Conservation (phyloP, 495 filamentous ascomycete species). For the Parathielavia hyrcaniae region DNA sequence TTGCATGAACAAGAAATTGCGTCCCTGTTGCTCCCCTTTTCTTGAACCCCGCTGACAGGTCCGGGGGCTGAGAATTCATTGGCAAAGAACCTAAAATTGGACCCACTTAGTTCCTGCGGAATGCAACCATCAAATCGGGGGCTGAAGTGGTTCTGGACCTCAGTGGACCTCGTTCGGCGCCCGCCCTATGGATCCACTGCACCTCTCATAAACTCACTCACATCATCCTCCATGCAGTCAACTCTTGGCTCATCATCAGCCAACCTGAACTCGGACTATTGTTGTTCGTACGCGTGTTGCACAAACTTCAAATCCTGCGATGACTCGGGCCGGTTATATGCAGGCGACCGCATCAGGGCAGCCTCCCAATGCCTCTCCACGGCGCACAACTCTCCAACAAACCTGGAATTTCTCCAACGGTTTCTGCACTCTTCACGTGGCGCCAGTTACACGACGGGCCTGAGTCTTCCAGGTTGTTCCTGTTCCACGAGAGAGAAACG, state of each 20-base stretch:
- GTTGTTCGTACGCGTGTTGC: too few relatives aligned
- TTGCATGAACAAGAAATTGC: background rate
- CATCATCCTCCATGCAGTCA: background rate
- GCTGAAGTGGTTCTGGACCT: background rate
- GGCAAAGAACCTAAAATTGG: background rate
- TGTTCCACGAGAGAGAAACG: too few relatives aligned
- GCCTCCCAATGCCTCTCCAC: too few relatives aligned
- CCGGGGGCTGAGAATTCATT: background rate
- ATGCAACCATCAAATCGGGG: slow-evolving; percentile 2
- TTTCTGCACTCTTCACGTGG: too few relatives aligned
- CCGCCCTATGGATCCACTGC: background rate
- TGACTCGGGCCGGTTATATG: too few relatives aligned
- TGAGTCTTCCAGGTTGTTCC: too few relatives aligned
- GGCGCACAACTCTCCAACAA: too few relatives aligned
- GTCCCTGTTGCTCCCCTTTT: background rate
- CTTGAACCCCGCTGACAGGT: background rate
- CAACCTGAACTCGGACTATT: background rate
- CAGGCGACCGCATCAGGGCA: too few relatives aligned
- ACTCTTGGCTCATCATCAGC: background rate
- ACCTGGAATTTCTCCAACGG: too few relatives aligned
- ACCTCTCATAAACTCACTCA: background rate
- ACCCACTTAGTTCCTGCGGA: background rate
- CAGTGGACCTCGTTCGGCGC: too few relatives aligned
- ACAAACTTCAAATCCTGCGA: too few relatives aligned
- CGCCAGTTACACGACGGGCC: too few relatives aligned